phyloP scores from a whole-genome alignment of 1,139 yeast genomes.

The Nakaseomyces bracarensis region DNA sequence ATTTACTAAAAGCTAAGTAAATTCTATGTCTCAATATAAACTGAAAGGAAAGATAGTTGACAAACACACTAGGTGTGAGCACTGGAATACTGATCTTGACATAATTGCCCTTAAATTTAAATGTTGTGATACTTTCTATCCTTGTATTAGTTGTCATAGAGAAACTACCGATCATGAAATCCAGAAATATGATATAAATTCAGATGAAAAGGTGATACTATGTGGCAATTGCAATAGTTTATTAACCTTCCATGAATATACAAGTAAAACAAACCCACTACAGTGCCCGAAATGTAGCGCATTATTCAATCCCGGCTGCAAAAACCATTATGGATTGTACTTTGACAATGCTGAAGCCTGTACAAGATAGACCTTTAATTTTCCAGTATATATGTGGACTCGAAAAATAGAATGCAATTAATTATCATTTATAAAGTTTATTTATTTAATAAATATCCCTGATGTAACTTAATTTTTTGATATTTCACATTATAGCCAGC shows the following conservation, averaged over 20 bases:
- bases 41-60: slow-evolving; percentile 24
- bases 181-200: slow-evolving; percentile 16
- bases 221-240: slow-evolving; percentile 28
- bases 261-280: slow-evolving; percentile 1
- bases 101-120: slow-evolving; percentile 28
- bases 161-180: slow-evolving; percentile 17
- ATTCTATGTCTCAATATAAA: neutral
- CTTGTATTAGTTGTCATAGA: slow-evolving; percentile 28
- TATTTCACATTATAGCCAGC: too few relatives aligned
- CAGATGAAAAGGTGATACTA: slow-evolving; percentile 16
- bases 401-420: slow-evolving; percentile 5
- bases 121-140: slow-evolving; percentile 26
- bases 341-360: slow-evolving; percentile 14
- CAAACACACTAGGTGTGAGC: slow-evolving; percentile 26
- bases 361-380: neutral
- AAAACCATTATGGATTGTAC: slow-evolving; percentile 27
- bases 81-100: slow-evolving; percentile 29
- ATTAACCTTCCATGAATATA: slow-evolving; percentile 25
- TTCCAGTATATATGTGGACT: neutral
- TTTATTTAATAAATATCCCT: slow-evolving; percentile 1
- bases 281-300: slow-evolving; percentile 22
- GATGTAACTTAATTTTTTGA: neutral
- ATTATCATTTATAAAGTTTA: neutral
- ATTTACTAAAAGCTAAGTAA: neutral
- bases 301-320: slow-evolving; percentile 29